A percentile compares a stretch with the other conserved stretches of the same genome.
Conservation (phyloP, 2,329 filamentous ascomycete genomes). For the Hypoxylon sp. region DNA sequence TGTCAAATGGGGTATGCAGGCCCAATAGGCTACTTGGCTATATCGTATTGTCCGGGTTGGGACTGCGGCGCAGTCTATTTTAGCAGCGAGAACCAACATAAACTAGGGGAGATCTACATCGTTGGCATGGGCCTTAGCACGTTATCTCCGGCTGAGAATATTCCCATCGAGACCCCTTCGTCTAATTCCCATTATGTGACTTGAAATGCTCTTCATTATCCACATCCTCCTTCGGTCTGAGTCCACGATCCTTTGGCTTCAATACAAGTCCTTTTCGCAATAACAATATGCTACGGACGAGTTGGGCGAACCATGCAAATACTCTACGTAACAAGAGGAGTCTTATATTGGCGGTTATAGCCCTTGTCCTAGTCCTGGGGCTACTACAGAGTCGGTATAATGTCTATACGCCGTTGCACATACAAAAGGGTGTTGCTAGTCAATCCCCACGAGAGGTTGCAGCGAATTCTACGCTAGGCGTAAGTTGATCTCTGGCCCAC, state of each 20-base stretch:
- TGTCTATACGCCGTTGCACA: slow-evolving; percentile 13
- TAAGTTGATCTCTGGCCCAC: slow-evolving; percentile 11
- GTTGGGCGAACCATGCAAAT: slow-evolving; percentile 24
- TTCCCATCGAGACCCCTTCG: slow-evolving; percentile 3
- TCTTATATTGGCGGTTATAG: slow-evolving; percentile 11
- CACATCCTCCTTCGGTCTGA: neutral
- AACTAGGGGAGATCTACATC: slow-evolving; percentile 18
- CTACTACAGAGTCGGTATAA: slow-evolving; percentile 18
- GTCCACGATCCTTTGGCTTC: slow-evolving; percentile 8
- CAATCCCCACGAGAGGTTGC: slow-evolving; percentile 26
- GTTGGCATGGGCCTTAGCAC: slow-evolving; percentile 10
- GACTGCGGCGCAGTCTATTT: slow-evolving; percentile 17
- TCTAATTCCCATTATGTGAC: slow-evolving; percentile 10
- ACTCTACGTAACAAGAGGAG: slow-evolving; percentile 21
- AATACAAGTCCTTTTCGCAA: slow-evolving; percentile 1
- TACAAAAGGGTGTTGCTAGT: neutral
- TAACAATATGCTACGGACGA: slow-evolving; percentile 24
- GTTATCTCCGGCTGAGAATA: slow-evolving; percentile 11
- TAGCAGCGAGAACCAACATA: slow-evolving; percentile 8
- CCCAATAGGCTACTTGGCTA: slow-evolving; percentile 14
- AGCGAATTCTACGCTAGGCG: slow-evolving; percentile 35
- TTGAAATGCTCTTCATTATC: slow-evolving; percentile 16
- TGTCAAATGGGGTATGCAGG: neutral
- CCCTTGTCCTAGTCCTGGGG: slow-evolving; percentile 11
- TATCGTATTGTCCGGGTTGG: slow-evolving; percentile 7